These are phyloP conservation scores for Fraxinus sp. DNA, from an alignment of 305 asterid species.

Conservation along the genomic window DNA sequence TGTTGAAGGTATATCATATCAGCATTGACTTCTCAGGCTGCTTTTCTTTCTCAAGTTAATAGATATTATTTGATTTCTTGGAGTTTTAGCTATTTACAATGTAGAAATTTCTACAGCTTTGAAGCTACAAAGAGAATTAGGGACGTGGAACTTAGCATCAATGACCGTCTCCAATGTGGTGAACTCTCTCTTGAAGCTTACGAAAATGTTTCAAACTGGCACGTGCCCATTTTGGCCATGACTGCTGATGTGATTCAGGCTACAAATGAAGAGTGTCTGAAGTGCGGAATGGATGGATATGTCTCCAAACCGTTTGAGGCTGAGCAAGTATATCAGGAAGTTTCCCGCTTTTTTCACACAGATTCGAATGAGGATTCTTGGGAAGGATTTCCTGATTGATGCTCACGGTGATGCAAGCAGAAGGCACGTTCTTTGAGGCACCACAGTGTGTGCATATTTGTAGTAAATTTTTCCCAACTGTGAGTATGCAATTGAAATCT, in stretches of 20 bases:
- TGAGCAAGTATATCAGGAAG: conserved; percentile 87
- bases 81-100: background rate
- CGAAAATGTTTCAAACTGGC: conserved; percentile 62
- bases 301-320: conserved; percentile 95
- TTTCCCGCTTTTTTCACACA: conserved; percentile 60
- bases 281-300: conserved; percentile 83
- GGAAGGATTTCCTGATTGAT: conserved; percentile 18
- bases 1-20: background rate
- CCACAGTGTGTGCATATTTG: conserved; percentile 24
- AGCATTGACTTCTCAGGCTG: background rate
- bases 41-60: background rate
- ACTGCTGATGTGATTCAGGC: conserved; percentile 98
- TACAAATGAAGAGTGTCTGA: conserved; percentile 64
- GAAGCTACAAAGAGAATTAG: conserved; percentile 81
- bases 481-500: conserved; percentile 38
- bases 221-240: conserved; percentile 92
- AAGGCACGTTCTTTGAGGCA: conserved; percentile 23
- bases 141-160: conserved; percentile 49
- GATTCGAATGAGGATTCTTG: conserved; percentile 33
- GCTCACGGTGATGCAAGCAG: conserved; percentile 18
- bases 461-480: conserved; percentile 43
- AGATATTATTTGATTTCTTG: background rate
- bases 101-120: conserved; percentile 48
- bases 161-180: conserved; percentile 43
- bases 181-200: conserved; percentile 43